Evolutionary conservation across 2,329 filamentous ascomycete genomes (phyloP).

Genomic region (Fusarium compactum): DNA sequence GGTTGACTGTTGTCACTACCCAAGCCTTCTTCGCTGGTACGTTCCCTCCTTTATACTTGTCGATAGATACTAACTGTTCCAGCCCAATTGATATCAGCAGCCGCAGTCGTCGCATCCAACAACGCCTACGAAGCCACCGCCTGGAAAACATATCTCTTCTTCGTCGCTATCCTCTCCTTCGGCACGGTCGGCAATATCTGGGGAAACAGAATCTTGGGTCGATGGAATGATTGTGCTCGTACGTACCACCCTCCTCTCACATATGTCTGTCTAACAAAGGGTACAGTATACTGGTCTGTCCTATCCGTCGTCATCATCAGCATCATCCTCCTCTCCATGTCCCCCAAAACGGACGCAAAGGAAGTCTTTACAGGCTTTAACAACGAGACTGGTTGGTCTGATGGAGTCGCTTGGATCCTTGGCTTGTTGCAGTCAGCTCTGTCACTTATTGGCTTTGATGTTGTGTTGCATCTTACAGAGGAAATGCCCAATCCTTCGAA

Average conservation of each 20-base stretch:
- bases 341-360: constrained; percentile 54
- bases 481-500: constrained; percentile 58
- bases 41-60: background rate
- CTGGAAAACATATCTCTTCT: constrained; percentile 59
- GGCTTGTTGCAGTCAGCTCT: constrained; percentile 57
- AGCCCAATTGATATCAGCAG: constrained; percentile 60
- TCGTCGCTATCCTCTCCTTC: constrained; percentile 47
- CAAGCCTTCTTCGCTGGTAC: constrained; percentile 58
- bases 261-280: background rate
- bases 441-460: constrained; percentile 58
- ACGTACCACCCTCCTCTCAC: fast-evolving
- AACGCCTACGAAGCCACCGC: constrained; percentile 53
- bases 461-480: constrained; percentile 59
- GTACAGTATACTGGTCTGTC: constrained; percentile 56
- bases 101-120: constrained; percentile 55
- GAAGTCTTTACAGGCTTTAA: constrained; percentile 59
- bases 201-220: constrained; percentile 55
- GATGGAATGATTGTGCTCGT: constrained; percentile 58
- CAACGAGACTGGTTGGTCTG: constrained; percentile 60
- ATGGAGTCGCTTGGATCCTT: constrained; percentile 61
- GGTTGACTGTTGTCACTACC: constrained; percentile 58
- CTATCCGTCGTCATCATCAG: constrained; percentile 57
- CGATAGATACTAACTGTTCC: background rate
- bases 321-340: constrained; percentile 56
- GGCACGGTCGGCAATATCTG: constrained; percentile 49